phyloP scores from a whole-genome alignment of 1,284 basidiomycete species.

The Naganishia sp. region DNA sequence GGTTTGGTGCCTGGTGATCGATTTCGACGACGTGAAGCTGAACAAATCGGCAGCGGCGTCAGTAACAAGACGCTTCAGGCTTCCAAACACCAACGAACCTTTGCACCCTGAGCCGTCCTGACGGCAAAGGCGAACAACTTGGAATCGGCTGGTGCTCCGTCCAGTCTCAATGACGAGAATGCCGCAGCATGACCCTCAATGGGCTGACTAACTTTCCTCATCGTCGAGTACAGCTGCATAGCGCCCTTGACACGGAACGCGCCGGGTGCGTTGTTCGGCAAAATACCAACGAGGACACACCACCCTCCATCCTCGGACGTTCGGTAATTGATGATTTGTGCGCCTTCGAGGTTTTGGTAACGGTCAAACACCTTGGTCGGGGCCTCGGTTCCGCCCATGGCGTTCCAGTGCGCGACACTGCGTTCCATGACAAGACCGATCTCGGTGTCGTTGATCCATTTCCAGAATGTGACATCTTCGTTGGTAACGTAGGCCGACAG shows the following conservation, averaged over 20 bases:
- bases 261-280: slow-evolving; percentile 76
- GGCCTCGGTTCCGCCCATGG: slow-evolving; percentile 50
- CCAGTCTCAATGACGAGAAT: slow-evolving; percentile 88
- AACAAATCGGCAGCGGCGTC: slow-evolving; percentile 6
- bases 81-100: slow-evolving; percentile 61
- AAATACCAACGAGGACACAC: slow-evolving; percentile 95
- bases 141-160: slow-evolving; percentile 76
- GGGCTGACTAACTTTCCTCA: slow-evolving; percentile 91
- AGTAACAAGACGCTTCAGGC: neutral
- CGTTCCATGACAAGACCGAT: slow-evolving; percentile 96
- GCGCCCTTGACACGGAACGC: slow-evolving; percentile 98
- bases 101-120: slow-evolving; percentile 91
- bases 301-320: slow-evolving; percentile 91
- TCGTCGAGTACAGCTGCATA: slow-evolving; percentile 82
- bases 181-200: slow-evolving; percentile 98
- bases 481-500: slow-evolving; percentile 93
- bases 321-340: slow-evolving; percentile 99
- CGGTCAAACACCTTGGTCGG: slow-evolving; percentile 77
- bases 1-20: slow-evolving; percentile 91
- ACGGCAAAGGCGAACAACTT: slow-evolving; percentile 97
- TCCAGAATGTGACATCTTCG: slow-evolving; percentile 98
- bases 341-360: slow-evolving; percentile 87
- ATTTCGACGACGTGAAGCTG: slow-evolving; percentile 99
- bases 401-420: slow-evolving; percentile 92
- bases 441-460: slow-evolving; percentile 89